Evolutionary conservation across 371 early-diverging fungal species (phyloP).

Genomic region (Rhizomucor pusillus): DNA sequence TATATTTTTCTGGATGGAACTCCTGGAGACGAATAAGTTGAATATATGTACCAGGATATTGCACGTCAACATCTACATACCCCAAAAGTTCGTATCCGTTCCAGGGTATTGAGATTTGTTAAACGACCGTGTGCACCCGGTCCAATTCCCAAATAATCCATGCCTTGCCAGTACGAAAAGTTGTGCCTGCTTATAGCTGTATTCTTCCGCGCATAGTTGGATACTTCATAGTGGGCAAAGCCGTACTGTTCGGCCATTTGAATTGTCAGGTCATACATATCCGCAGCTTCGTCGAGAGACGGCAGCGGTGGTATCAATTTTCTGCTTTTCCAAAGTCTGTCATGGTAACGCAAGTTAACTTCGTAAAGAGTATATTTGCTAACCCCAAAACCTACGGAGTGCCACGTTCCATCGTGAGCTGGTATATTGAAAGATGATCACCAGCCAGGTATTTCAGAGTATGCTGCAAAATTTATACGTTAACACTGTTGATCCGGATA

Average conservation of each 20-base stretch:
- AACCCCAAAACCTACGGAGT: conserved; percentile 54
- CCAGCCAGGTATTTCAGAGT: conserved; percentile 38
- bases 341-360: neutral
- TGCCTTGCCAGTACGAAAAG: conserved; percentile 80
- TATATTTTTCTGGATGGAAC: conserved; percentile 61
- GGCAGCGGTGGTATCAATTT: conserved; percentile 46
- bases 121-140: conserved; percentile 87
- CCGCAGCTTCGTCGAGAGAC: conserved; percentile 54
- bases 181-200: conserved; percentile 71
- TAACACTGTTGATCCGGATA: too few relatives aligned
- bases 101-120: conserved; percentile 28
- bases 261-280: conserved; percentile 75
- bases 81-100: conserved; percentile 56
- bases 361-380: neutral
- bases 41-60: neutral
- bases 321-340: conserved; percentile 53
- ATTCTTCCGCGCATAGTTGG: conserved; percentile 60
- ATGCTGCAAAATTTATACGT: too few relatives aligned
- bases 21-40: conserved; percentile 25
- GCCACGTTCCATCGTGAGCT: conserved; percentile 82
- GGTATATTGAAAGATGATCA: conserved; percentile 78
- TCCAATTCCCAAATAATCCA: conserved; percentile 80
- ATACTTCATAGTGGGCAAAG: conserved; percentile 84
- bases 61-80: conserved; percentile 25
- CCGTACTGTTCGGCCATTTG: conserved; percentile 45